Evolutionary conservation across 768 basidiomycete genomes (phyloP).

Genomic region (Serpula lacrymans): DNA sequence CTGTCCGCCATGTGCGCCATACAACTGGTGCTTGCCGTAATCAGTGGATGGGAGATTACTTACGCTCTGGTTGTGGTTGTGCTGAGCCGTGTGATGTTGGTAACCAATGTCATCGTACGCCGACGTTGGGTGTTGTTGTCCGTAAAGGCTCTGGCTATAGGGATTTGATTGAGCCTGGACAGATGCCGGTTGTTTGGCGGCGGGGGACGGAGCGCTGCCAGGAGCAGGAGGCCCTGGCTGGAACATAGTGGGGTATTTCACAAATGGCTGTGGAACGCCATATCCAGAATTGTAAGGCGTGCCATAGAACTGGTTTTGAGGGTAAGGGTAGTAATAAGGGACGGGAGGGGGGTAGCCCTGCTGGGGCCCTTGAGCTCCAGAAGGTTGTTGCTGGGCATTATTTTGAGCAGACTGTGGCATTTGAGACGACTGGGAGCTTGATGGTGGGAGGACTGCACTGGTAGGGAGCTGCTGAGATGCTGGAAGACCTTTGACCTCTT

Average conservation of each 20-base stretch:
- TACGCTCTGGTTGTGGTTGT: constrained; percentile 50
- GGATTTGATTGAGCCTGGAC: constrained; percentile 53
- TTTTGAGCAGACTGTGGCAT: constrained; percentile 44
- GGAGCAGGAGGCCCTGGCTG: constrained; percentile 69
- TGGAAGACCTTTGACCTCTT: constrained; percentile 72
- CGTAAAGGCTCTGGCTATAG: constrained; percentile 62
- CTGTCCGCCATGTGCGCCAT: constrained; percentile 47
- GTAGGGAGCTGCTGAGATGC: constrained; percentile 56
- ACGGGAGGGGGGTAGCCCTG: constrained; percentile 63
- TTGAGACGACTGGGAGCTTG: constrained; percentile 52
- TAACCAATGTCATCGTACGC: constrained; percentile 51
- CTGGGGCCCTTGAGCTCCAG: constrained; percentile 60
- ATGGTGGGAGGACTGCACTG: constrained; percentile 47
- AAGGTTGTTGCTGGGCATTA: constrained; percentile 53
- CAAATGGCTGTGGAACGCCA: constrained; percentile 61
- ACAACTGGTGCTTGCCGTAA: constrained; percentile 44
- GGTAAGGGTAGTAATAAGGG: constrained; percentile 63
- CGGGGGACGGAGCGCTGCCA: constrained; percentile 60
- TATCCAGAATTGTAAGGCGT: constrained; percentile 61
- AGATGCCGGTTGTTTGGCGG: constrained; percentile 59
- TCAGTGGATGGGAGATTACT: constrained; percentile 38
- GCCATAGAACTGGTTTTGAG: constrained; percentile 76
- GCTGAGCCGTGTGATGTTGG: constrained; percentile 53
- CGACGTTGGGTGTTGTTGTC: constrained; percentile 53
- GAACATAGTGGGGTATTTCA: constrained; percentile 78